A percentile compares a stretch with the other conserved stretches of the same genome.
Conservation (phyloP, 257 asterid species). For the Cynanchum wilfordii region DNA sequence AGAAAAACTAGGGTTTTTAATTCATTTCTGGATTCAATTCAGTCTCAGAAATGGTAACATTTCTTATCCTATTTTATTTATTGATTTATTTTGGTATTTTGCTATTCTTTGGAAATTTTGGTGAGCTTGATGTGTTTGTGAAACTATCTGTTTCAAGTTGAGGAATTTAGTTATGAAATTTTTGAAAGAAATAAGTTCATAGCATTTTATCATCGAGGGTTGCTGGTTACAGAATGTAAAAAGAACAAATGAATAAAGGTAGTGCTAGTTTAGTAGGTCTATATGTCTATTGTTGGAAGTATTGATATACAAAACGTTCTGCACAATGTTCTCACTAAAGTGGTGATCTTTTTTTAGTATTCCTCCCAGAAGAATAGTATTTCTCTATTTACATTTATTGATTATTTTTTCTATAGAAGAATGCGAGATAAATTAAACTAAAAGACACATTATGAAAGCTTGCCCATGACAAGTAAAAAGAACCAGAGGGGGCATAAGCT, state of each 20-base stretch:
- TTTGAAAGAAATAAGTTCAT: background rate
- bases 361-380: background rate
- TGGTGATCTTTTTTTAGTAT: background rate
- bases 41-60: constrained; percentile 24
- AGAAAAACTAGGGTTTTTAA: constrained; percentile 20
- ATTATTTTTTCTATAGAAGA: too few species aligned
- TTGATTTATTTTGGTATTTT: background rate
- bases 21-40: constrained; percentile 17
- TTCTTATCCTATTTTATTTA: background rate
- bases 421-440: too few species aligned
- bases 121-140: background rate
- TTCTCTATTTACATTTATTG: too few species aligned
- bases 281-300: background rate
- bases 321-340: background rate
- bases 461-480: too few species aligned
- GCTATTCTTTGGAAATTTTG: background rate
- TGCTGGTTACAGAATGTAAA: background rate
- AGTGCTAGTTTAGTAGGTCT: background rate
- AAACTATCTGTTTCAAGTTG: background rate
- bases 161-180: background rate
- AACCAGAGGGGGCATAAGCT: background rate
- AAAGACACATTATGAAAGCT: too few species aligned
- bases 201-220: background rate
- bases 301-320: background rate
- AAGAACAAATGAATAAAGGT: background rate